These are phyloP conservation scores for Neofusicoccum sp. DNA, from an alignment of 2,329 filamentous ascomycete genomes.

Conservation along the genomic window DNA sequence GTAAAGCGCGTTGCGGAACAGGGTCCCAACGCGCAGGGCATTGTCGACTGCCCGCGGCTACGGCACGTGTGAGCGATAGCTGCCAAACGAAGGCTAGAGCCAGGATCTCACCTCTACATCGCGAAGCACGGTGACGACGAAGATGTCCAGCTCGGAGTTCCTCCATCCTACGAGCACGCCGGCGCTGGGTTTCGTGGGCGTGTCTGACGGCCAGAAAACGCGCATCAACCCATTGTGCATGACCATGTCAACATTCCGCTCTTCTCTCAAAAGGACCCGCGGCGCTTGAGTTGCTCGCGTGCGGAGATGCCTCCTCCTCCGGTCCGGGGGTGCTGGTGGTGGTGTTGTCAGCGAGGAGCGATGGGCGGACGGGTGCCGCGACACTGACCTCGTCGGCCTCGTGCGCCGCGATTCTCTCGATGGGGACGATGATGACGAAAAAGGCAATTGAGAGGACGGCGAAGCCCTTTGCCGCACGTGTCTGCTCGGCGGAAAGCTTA, in stretches of 20 bases:
- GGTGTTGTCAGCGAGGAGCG: constrained; percentile 25
- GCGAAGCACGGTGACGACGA: constrained; percentile 86
- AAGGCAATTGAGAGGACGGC: constrained; percentile 81
- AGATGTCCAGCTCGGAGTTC: constrained; percentile 87
- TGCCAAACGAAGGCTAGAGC: constrained; percentile 14
- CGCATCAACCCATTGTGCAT: constrained; percentile 85
- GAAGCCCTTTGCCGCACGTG: constrained; percentile 84
- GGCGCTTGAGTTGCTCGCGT: constrained; percentile 88
- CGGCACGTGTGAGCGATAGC: constrained; percentile 20
- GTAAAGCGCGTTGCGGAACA: constrained; percentile 82
- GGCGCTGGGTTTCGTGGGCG: constrained; percentile 69
- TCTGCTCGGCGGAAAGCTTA: constrained; percentile 51
- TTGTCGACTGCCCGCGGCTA: constrained; percentile 81
- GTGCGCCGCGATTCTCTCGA: constrained; percentile 77
- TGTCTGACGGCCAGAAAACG: constrained; percentile 96
- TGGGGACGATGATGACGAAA: constrained; percentile 78
- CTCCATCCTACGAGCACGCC: constrained; percentile 95
- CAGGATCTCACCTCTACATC: constrained; percentile 77
- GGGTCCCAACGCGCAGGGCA: constrained; percentile 78
- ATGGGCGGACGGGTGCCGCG: not conserved
- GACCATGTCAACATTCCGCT: constrained; percentile 64
- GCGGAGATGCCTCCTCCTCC: constrained; percentile 83
- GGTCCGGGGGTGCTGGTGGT: constrained; percentile 74
- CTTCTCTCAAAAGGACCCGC: constrained; percentile 81
- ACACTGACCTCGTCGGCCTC: constrained; percentile 76